Evolutionary conservation across 2,329 filamentous ascomycete genomes (phyloP).

Genomic region (Xylaria sp.): DNA sequence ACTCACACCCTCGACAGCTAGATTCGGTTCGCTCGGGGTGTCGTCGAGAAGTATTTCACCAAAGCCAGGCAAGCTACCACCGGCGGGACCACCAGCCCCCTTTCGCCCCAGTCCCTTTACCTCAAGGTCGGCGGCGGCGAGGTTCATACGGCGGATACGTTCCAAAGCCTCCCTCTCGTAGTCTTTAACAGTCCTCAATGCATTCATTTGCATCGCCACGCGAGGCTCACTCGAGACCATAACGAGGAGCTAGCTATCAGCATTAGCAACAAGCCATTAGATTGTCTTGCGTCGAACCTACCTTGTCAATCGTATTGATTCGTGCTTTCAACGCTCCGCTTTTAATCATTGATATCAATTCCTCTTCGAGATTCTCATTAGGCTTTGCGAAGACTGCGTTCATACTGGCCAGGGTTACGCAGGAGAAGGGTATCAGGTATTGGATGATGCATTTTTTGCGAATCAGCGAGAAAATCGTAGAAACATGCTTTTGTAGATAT

Average conservation of each 20-base stretch:
- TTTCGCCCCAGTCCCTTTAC: slow-evolving; percentile 58
- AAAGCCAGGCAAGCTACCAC: slow-evolving; percentile 38
- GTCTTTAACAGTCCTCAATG: slow-evolving; percentile 73
- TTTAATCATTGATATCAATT: slow-evolving; percentile 83
- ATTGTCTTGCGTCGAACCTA: slow-evolving; percentile 50
- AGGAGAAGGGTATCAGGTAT: slow-evolving; percentile 91
- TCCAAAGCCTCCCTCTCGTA: slow-evolving; percentile 82
- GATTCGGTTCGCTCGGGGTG: slow-evolving; percentile 26
- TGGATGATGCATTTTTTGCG: slow-evolving; percentile 92
- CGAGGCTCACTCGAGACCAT: slow-evolving; percentile 75
- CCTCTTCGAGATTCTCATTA: slow-evolving; percentile 73
- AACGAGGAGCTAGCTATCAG: slow-evolving; percentile 70
- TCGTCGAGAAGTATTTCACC: slow-evolving; percentile 43
- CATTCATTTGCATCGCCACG: slow-evolving; percentile 74
- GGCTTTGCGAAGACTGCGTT: slow-evolving; percentile 77
- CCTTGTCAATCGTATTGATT: slow-evolving; percentile 84
- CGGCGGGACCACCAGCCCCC: slow-evolving; percentile 20
- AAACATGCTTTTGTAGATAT: slow-evolving; percentile 80
- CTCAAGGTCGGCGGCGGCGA: slow-evolving; percentile 80
- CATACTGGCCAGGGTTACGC: slow-evolving; percentile 83
- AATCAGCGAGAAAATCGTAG: slow-evolving; percentile 76
- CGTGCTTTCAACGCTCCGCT: slow-evolving; percentile 77
- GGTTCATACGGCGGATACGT: slow-evolving; percentile 80
- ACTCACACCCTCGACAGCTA: slow-evolving; percentile 27
- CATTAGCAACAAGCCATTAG: slow-evolving; percentile 23